Evolutionary conservation across 1,284 basidiomycete genomes (phyloP).

Genomic region (Limonomyces culmigenus): DNA sequence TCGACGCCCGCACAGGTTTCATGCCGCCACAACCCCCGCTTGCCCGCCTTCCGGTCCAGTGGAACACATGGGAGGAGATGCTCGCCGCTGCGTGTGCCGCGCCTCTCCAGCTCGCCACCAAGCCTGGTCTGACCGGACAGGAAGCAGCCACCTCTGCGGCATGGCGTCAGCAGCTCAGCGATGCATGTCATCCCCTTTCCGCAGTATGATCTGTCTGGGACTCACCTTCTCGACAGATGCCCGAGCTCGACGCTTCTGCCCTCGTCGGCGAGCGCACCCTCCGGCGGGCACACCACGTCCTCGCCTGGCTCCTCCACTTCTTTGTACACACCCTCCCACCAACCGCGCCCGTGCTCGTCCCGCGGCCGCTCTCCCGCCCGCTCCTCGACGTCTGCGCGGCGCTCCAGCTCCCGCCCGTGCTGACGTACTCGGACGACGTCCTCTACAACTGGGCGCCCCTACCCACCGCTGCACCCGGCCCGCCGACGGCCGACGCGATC

Average conservation of each 20-base stretch:
- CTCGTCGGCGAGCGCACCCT: conserved; percentile 52
- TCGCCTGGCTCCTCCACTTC: conserved; percentile 77
- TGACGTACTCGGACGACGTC: conserved; percentile 90
- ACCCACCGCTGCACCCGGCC: conserved; percentile 8
- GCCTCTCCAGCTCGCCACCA: conserved; percentile 40
- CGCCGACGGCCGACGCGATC: conserved; percentile 39
- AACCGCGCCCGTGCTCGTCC: conserved; percentile 39
- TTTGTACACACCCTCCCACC: conserved; percentile 71
- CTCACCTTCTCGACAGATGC: too few species aligned
- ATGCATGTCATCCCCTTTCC: too few species aligned
- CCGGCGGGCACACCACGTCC: conserved; percentile 72
- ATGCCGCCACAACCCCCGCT: conserved; percentile 74
- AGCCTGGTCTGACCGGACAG: conserved; percentile 20
- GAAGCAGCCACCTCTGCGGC: conserved; percentile 27
- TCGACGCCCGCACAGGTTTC: conserved; percentile 85
- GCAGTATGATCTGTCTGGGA: too few species aligned
- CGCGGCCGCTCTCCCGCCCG: conserved; percentile 60
- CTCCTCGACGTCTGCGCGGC: conserved; percentile 60
- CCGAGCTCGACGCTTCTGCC: conserved; percentile 23
- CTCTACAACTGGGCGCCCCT: conserved; percentile 77
- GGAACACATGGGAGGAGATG: conserved; percentile 55
- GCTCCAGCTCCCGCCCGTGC: conserved; percentile 75
- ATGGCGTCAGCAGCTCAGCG: conserved; percentile 53
- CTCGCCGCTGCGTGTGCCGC: conserved; percentile 33
- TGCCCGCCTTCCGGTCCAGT: conserved; percentile 37